These are phyloP conservation scores for Cantharellus cinnabarinus DNA, from an alignment of 768 basidiomycete species.

Conservation along the genomic window DNA sequence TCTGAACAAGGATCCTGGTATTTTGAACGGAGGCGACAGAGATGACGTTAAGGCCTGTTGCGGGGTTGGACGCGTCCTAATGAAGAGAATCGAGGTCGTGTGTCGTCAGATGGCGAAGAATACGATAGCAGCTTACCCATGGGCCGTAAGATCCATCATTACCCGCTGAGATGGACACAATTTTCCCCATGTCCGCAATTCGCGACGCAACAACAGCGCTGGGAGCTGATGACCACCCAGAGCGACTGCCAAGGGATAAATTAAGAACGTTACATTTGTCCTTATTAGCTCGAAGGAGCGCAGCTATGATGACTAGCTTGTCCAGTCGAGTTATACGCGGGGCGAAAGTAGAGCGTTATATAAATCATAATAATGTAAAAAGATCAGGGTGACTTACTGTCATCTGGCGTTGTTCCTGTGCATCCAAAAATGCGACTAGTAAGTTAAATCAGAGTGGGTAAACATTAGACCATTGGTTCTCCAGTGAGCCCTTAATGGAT, in stretches of 20 bases:
- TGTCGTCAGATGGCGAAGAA: no score
- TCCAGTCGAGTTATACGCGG: no score
- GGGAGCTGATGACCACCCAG: slow-evolving; percentile 41
- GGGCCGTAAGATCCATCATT: slow-evolving; percentile 19
- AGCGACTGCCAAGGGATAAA: neutral
- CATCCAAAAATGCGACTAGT: slow-evolving; percentile 6
- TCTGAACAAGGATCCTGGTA: neutral
- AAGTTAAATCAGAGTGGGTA: neutral
- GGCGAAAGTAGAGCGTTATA: no score
- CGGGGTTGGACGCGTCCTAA: slow-evolving; percentile 17
- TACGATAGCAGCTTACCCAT: no score
- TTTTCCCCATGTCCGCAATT: slow-evolving; percentile 33
- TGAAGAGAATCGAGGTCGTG: no score
- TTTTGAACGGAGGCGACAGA: slow-evolving; percentile 14
- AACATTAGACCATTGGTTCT: neutral
- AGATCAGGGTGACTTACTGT: neutral
- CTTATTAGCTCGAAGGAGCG: slow-evolving; percentile 2
- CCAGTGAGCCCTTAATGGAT: neutral
- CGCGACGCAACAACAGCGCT: slow-evolving; percentile 36
- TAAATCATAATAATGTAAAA: no score
- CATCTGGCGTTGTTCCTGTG: slow-evolving; percentile 1
- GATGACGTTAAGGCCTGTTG: slow-evolving; percentile 16
- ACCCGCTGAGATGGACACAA: slow-evolving; percentile 25
- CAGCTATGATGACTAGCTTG: neutral
- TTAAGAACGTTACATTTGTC: slow-evolving; percentile 6